Conservation (phyloP, 176 grass and related monocot genomes). For the Pontederia paniculata region DNA sequence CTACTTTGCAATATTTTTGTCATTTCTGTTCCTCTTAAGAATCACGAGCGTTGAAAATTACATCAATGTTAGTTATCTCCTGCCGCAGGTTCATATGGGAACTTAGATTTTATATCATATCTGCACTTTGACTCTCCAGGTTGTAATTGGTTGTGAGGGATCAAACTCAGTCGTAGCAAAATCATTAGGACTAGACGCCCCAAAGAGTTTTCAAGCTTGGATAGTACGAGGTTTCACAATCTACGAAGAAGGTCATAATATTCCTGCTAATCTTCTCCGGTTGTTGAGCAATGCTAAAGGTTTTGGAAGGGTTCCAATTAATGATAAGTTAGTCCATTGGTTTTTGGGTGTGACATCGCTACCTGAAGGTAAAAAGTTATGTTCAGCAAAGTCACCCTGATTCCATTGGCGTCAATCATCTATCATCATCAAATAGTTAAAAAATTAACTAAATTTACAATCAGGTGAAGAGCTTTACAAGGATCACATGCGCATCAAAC, state of each 20-base stretch:
- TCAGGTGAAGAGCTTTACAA: background rate
- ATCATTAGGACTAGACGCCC: constrained; percentile 13
- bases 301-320: constrained; percentile 25
- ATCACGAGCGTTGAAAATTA: no score
- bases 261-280: constrained; percentile 1
- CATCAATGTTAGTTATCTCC: background rate
- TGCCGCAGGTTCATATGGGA: background rate
- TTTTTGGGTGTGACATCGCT: background rate
- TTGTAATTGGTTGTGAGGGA: constrained; percentile 36
- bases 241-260: constrained; percentile 18
- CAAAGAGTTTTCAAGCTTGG: constrained; percentile 10
- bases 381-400: background rate
- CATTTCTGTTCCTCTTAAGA: no score
- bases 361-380: constrained; percentile 9
- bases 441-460: background rate
- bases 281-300: background rate
- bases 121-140: constrained; percentile 6
- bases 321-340: constrained; percentile 18
- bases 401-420: background rate
- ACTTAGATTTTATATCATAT: background rate
- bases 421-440: background rate
- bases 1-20: no score
- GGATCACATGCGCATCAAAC: background rate
- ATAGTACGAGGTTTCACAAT: constrained; percentile 21
- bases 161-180: constrained; percentile 28